Base-by-base conservation (phyloP, 2,329 filamentous ascomycete genomes). In the Pseudocercospora musae region DNA sequence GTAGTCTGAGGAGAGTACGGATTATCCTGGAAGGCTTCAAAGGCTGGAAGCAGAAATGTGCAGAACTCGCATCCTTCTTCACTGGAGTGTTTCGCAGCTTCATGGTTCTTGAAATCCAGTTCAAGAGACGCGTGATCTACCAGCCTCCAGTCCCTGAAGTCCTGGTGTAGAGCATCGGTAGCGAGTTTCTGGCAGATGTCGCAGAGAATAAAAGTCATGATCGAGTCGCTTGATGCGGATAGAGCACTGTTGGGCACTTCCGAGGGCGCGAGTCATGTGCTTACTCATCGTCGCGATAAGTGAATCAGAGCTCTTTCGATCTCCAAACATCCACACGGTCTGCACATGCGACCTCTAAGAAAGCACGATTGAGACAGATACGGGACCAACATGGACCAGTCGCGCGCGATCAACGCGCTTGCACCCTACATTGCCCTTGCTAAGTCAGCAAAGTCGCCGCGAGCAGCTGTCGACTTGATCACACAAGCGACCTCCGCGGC, bases 371-470 rank as follows among this genome's bases (percentile, higher is more conserved):
- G 37, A 40, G 11, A 23, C 11, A 15, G 48, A 8, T 1, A 52
- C 7, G 4, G 6, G 10, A 10, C 4, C 63, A 66, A 48, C 57
- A 93, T 93, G 90, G 89, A 91, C 79, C 89, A 93, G 76, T 85
- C 80, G 55, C 82, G 82, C 69, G 80, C 79, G 37, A 78, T 88
- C 67, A 86, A 87, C 68, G 86, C 80, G 59, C 80, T 83, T 10
- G 81, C 96, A 82, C 92, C 93, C n/a, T 98, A 94, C 80, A 81
- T 99, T 63, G 89, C 90, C 57, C 89, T 97, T 67, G 89, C 90
- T 72, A 95, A 93, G 75, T 90, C 92, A 10, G 92, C 91, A 66
- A 91, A 87, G 6, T 92, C 92, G 10, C 89, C 92, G 44, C 89
- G 90, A 70, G 91, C 92, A 62, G 89, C 93, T 46, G 89, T 90